Conservation (phyloP, 495 filamentous ascomycete species). For the Viridothelium virens region DNA sequence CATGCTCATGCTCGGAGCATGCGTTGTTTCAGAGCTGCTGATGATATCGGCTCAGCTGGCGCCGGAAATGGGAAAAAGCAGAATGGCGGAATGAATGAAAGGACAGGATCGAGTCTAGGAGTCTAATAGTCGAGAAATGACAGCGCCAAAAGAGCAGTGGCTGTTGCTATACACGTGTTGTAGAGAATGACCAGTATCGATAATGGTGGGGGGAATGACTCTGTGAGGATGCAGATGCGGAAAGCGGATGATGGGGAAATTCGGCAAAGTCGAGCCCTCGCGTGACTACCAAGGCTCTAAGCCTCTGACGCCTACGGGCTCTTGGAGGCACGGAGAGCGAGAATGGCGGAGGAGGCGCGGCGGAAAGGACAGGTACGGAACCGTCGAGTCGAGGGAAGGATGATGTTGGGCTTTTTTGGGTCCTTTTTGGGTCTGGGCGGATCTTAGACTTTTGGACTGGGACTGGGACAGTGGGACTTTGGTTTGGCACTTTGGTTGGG, state of each 20-base stretch:
- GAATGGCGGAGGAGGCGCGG: not conserved
- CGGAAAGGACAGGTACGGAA: slow-evolving; percentile 8
- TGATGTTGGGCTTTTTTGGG: not conserved
- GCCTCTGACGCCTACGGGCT: too few species aligned
- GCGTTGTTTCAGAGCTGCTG: slow-evolving; percentile 4
- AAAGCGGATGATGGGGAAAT: not conserved
- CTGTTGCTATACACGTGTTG: not conserved
- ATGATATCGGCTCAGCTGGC: slow-evolving; percentile 6
- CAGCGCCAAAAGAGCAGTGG: not conserved
- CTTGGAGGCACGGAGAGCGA: not conserved
- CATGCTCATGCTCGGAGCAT: slow-evolving; percentile 9
- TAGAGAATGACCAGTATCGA: slow-evolving; percentile 5
- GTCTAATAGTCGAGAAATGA: not conserved
- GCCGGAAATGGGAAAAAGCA: not conserved
- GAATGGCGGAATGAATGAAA: not conserved
- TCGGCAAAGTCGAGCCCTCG: not conserved
- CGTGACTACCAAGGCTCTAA: not conserved
- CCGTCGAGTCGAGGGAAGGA: slow-evolving; percentile 7
- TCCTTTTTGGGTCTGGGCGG: not conserved
- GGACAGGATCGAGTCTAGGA: not conserved
- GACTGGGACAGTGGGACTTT: too few species aligned
- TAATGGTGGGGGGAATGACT: slow-evolving; percentile 7
- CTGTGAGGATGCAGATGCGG: not conserved
- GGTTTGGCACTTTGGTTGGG: too few species aligned
- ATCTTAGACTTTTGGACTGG: not conserved